Percentiles rank a stretch among this genome's conserved stretches.
These are phyloP conservation scores for Vitis labrusca DNA, from an alignment of 164 flowering plant species.

Conservation along the genomic window DNA sequence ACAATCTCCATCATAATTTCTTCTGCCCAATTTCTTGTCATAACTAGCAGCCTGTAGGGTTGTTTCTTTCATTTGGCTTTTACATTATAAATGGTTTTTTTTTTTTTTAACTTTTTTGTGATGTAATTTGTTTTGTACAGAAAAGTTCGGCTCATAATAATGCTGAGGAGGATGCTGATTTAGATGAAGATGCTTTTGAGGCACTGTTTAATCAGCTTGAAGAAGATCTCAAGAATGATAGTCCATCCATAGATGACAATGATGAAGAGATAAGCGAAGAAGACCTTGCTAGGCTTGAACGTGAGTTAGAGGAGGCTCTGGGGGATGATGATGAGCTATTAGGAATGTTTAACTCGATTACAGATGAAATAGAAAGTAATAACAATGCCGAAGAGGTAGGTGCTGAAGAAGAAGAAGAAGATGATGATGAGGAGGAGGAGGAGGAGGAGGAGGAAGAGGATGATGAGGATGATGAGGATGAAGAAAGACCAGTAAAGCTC, in stretches of 20 bases:
- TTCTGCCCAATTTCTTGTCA: too few species aligned
- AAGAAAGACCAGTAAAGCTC: conserved; percentile 56
- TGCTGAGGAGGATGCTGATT: conserved; percentile 34
- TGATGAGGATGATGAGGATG: conserved; percentile 57
- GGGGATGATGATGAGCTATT: conserved; percentile 51
- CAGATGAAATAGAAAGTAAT: conserved; percentile 13
- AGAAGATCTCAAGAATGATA: conserved; percentile 80
- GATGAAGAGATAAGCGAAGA: conserved; percentile 82
- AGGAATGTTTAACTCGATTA: conserved; percentile 20
- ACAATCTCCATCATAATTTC: too few species aligned
- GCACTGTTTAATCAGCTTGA: conserved; percentile 76
- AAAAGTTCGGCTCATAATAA: conserved; percentile 10
- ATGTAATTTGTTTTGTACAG: conserved; percentile 11
- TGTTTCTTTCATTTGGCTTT: too few species aligned
- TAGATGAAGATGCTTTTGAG: conserved; percentile 83
- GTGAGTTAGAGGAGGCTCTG: conserved; percentile 62
- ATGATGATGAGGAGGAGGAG: conserved; percentile 13
- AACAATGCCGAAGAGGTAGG: conserved; percentile 20
- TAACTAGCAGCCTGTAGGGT: too few species aligned
- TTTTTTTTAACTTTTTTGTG: not conserved
- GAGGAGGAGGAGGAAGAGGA: conserved; percentile 33
- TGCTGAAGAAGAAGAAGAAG: conserved; percentile 45
- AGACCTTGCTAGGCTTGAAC: conserved; percentile 70
- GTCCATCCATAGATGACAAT: conserved; percentile 30
- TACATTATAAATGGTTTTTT: too few species aligned